Evolutionary conservation across 2,329 filamentous ascomycete species (phyloP).

Genomic region (Cryoendolithus antarcticus): DNA sequence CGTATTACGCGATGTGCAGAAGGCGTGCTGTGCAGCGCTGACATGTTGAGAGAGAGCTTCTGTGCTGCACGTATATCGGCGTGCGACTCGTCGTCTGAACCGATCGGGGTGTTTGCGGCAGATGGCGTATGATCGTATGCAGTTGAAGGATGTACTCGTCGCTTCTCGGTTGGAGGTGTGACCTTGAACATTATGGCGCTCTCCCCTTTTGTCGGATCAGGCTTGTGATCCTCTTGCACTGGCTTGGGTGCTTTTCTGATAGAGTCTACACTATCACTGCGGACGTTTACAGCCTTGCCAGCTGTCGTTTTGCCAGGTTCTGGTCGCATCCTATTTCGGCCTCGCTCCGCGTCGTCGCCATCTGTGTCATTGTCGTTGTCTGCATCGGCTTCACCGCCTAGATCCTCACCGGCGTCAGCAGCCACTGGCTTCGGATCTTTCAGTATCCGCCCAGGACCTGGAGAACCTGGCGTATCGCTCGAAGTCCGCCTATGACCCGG

Average conservation of each 20-base stretch:
- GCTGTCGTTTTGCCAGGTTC: slow-evolving; percentile 22
- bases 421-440: slow-evolving; percentile 15
- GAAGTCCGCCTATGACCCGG: slow-evolving; percentile 11
- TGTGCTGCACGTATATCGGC: slow-evolving; percentile 81
- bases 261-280: slow-evolving; percentile 19
- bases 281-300: slow-evolving; percentile 20
- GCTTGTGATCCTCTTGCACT: slow-evolving; percentile 13
- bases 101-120: slow-evolving; percentile 48
- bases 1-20: slow-evolving; percentile 72
- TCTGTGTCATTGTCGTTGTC: slow-evolving; percentile 24
- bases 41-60: slow-evolving; percentile 68
- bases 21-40: slow-evolving; percentile 62
- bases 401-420: slow-evolving; percentile 10
- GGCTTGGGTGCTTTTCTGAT: slow-evolving; percentile 7
- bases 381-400: slow-evolving; percentile 12
- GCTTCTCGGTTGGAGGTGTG: slow-evolving; percentile 26
- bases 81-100: slow-evolving; percentile 73
- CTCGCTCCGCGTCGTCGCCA: slow-evolving; percentile 18
- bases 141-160: slow-evolving; percentile 58
- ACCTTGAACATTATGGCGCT: slow-evolving; percentile 19
- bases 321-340: slow-evolving; percentile 21
- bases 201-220: slow-evolving; percentile 24
- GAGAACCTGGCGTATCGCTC: slow-evolving; percentile 11
- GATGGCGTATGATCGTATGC: slow-evolving; percentile 65
- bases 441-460: slow-evolving; percentile 13